Evolutionary conservation across 2,329 filamentous ascomycete genomes (phyloP).

Genomic region (Hymenoscyphus occultus): DNA sequence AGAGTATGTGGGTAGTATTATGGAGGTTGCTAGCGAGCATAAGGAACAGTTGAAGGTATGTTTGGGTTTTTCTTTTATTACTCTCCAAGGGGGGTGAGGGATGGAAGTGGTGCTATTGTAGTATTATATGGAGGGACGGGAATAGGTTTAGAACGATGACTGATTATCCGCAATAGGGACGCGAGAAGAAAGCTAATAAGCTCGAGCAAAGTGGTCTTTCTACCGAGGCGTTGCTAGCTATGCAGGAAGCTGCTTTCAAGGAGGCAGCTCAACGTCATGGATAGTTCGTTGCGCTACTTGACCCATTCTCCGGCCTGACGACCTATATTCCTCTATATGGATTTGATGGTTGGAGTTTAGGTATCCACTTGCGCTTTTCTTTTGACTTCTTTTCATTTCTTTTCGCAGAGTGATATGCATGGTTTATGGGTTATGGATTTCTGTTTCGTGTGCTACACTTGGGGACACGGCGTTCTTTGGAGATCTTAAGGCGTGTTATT

Average conservation of each 20-base stretch:
- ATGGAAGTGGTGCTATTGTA: not conserved
- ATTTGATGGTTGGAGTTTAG: not conserved
- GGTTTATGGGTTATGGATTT: too few species aligned
- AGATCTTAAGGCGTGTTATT: too few species aligned
- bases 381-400: too few species aligned
- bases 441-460: too few species aligned
- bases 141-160: not conserved
- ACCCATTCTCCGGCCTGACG: not conserved
- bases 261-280: conserved; percentile 51
- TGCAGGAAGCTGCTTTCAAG: conserved; percentile 90
- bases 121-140: not conserved
- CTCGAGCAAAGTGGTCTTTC: conserved; percentile 92
- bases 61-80: conserved; percentile 18
- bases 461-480: too few species aligned
- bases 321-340: not conserved
- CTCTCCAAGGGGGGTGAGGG: not conserved
- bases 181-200: conserved; percentile 96
- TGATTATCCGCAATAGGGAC: conserved; percentile 54
- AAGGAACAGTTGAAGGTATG: conserved; percentile 88
- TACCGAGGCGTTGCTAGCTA: conserved; percentile 80
- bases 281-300: conserved; percentile 13
- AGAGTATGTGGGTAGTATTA: conserved; percentile 85
- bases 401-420: too few species aligned
- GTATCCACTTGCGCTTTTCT: too few species aligned
- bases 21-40: conserved; percentile 84